A percentile compares a stretch with the other conserved stretches of the same genome.
Conservation (phyloP, 2,329 filamentous ascomycete genomes). For the Fusarium oxysporum region DNA sequence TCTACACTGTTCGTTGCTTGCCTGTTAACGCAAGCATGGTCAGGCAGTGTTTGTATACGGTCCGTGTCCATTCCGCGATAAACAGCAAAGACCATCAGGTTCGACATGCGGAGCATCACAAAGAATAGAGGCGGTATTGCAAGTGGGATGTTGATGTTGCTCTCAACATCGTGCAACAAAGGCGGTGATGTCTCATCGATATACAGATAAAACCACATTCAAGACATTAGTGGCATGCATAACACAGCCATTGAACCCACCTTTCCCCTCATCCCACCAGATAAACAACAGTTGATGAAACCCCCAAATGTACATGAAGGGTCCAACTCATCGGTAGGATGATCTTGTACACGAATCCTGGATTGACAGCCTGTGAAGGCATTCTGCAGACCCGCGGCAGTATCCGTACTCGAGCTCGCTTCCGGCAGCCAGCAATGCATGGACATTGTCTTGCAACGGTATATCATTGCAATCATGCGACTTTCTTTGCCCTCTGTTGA, state of each 20-base stretch:
- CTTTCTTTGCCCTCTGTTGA: constrained; percentile 1
- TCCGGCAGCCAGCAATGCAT: neutral
- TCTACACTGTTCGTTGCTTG: constrained; percentile 2
- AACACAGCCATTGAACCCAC: constrained; percentile 7
- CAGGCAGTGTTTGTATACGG: constrained; percentile 21
- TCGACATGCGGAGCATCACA: constrained; percentile 19
- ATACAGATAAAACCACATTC: constrained; percentile 3
- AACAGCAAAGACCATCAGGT: constrained; percentile 1
- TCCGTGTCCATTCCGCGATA: neutral
- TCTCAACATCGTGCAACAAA: constrained; percentile 39
- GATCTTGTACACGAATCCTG: neutral
- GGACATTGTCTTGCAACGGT: constrained; percentile 20
- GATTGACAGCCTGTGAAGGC: neutral
- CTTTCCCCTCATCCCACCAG: neutral
- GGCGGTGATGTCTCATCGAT: constrained; percentile 35
- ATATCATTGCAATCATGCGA: constrained; percentile 32
- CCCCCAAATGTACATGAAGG: constrained; percentile 1
- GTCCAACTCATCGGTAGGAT: constrained; percentile 19
- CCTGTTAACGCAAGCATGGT: constrained; percentile 21
- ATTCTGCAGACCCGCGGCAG: neutral
- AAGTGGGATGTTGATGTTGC: constrained; percentile 22
- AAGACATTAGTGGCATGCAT: constrained; percentile 18
- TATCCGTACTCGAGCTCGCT: constrained; percentile 35
- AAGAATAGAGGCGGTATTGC: constrained; percentile 13
- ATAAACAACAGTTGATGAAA: neutral